These are phyloP conservation scores for Gamarada debralockiae DNA, from an alignment of 495 filamentous ascomycete genomes.

Conservation along the genomic window DNA sequence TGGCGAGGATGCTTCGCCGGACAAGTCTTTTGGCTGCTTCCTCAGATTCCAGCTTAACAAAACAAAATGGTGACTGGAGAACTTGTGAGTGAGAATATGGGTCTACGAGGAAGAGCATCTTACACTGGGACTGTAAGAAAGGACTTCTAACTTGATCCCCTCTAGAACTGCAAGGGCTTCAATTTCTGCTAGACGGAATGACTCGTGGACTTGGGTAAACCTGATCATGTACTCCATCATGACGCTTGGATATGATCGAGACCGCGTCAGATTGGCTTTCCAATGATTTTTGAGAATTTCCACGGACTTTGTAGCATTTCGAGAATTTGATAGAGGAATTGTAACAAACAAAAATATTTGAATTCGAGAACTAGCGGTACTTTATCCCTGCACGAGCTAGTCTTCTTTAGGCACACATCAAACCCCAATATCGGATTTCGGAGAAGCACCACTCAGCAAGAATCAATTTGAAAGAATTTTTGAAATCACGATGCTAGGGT, in stretches of 20 bases:
- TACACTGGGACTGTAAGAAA: constrained; percentile 72
- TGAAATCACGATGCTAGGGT: constrained; percentile 17
- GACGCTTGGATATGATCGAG: background rate
- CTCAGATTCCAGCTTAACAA: constrained; percentile 65
- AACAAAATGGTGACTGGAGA: constrained; percentile 79
- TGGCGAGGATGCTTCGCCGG: constrained; percentile 70
- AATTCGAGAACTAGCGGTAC: background rate
- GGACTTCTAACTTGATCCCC: constrained; percentile 62
- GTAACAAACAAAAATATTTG: no score
- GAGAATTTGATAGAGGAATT: background rate
- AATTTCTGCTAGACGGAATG: constrained; percentile 84
- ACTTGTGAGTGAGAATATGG: constrained; percentile 9
- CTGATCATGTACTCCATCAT: constrained; percentile 81
- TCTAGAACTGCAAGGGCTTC: constrained; percentile 71
- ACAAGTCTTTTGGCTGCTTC: constrained; percentile 63
- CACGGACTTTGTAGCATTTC: background rate
- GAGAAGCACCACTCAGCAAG: no score
- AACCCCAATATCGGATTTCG: no score
- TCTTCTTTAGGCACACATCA: no score
- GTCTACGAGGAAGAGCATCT: constrained; percentile 7
- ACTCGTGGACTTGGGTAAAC: constrained; percentile 86
- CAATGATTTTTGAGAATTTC: background rate
- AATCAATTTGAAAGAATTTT: no score
- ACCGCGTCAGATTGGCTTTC: background rate
- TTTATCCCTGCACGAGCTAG: no score